Evolutionary conservation across 2,329 filamentous ascomycete species (phyloP), one percentile per base, ranked within the genome.

Genomic region (Diaporthe sp.): DNA sequence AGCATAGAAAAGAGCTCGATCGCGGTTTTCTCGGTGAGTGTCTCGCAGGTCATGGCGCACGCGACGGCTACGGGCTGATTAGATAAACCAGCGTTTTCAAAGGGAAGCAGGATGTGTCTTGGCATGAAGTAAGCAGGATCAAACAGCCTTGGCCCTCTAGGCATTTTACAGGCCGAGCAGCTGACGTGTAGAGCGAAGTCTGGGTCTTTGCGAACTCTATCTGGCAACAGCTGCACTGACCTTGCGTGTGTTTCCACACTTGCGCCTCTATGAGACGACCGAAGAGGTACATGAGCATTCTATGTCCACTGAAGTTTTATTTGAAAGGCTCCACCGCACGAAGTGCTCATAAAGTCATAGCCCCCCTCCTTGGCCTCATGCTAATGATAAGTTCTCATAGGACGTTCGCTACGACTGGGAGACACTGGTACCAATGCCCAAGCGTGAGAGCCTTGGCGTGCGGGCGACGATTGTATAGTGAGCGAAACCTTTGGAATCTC

Each of bases 81-180:
- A 30, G 25, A 30, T 27, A 27, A n/a, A 30, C 15, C 25, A 44
- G 70, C 76, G 5, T 80, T 79, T 32, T 74, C 71, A 13, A 79
- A 74, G 70, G 79, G 79, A 12, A 79, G 75, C 32, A 74, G 79
- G n/a, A 59, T 39, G 17, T 80, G 78, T 37, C 13, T 78, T 13
- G 79, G 78, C 0, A 78, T 79, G 74, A 79, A 79, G 79, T 80
- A 55, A 77, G 78, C 78, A 37, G 37, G n/a, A 12, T 2, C 1
- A 13, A 8, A 27, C 13, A 22, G 5, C 8, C 30, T 17, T 13
- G 5, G 22, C 32, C 32, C 35, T 30, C n/a, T 19, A 13, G 6
- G 3, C 19, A 13, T 50, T 37, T n/a, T 12, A 13, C 19, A 5
- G 51, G 30, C 25, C 61, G 13, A 9, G 19, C 5, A 63, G 27